phyloP scores from a whole-genome alignment of 2,329 filamentous ascomycete genomes.

The Decorospora gaudefroyi region DNA sequence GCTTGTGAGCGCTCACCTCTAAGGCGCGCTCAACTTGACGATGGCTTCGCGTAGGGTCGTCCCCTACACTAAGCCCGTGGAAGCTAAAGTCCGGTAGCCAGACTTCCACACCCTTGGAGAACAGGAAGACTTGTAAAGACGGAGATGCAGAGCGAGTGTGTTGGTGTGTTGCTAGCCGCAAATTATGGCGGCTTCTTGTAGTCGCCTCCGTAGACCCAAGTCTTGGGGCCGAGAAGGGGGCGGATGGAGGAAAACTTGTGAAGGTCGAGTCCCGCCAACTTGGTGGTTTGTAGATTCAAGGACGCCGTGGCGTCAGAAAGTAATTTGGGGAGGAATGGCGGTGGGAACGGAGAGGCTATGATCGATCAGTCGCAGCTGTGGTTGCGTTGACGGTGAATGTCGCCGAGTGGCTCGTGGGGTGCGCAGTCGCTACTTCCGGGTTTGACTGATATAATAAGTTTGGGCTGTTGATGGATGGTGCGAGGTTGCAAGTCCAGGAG shows the following conservation, averaged over 20 bases:
- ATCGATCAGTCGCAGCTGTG: slow-evolving; percentile 36
- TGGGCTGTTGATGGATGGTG: background rate
- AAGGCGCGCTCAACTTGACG: slow-evolving; percentile 57
- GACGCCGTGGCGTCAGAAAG: slow-evolving; percentile 49
- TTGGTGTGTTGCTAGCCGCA: slow-evolving; percentile 45
- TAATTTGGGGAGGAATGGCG: slow-evolving; percentile 20
- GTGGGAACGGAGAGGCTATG: slow-evolving; percentile 25
- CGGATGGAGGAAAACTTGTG: slow-evolving; percentile 73
- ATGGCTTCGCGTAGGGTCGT: slow-evolving; percentile 53
- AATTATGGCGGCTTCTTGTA: slow-evolving; percentile 95
- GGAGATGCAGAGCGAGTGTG: slow-evolving; percentile 22
- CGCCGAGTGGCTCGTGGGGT: slow-evolving; percentile 17
- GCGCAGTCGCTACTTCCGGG: slow-evolving; percentile 15
- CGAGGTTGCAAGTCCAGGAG: slow-evolving; percentile 28
- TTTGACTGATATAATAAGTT: background rate
- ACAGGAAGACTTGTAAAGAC: slow-evolving; percentile 29
- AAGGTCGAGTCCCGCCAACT: slow-evolving; percentile 87
- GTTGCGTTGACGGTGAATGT: slow-evolving; percentile 21
- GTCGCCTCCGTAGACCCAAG: slow-evolving; percentile 95
- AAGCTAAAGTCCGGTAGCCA: slow-evolving; percentile 29
- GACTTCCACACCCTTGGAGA: slow-evolving; percentile 34
- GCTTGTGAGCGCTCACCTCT: slow-evolving; percentile 60
- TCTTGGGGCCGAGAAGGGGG: slow-evolving; percentile 89
- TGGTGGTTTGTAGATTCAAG: slow-evolving; percentile 65
- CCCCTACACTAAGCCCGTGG: slow-evolving; percentile 53